Evolutionary conservation across 176 grass and related monocot species (phyloP).

Genomic region (Zea mays): DNA sequence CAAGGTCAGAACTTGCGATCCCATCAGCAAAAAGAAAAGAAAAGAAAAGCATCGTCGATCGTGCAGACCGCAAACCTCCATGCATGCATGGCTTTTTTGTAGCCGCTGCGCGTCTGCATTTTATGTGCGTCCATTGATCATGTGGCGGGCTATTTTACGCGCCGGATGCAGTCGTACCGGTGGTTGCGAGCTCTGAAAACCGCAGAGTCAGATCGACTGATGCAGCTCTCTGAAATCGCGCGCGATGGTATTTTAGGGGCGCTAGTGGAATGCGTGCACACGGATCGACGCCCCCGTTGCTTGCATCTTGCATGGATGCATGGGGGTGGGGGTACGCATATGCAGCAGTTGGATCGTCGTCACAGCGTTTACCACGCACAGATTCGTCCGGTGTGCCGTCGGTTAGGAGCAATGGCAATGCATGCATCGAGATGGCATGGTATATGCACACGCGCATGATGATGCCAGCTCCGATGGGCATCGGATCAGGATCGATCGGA

Average conservation of each 20-base stretch:
- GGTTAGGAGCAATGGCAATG: not conserved
- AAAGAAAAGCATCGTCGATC: not conserved
- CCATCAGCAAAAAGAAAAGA: not conserved
- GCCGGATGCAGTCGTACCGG: not conserved
- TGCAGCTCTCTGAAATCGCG: conserved; percentile 32
- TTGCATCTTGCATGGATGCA: not conserved
- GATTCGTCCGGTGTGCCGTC: too few relatives aligned
- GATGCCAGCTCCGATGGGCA: conserved; percentile 25
- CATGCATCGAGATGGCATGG: not conserved
- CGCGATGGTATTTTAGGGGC: conserved; percentile 5
- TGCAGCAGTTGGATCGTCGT: not conserved
- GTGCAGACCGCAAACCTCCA: not conserved
- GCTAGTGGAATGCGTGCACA: not conserved
- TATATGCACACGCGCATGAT: not conserved
- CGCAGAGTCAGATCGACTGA: conserved; percentile 17
- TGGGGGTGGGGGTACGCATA: too few relatives aligned
- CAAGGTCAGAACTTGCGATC: not conserved
- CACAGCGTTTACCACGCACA: too few relatives aligned
- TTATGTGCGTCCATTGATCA: conserved; percentile 21
- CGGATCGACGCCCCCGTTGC: not conserved
- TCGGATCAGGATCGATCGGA: not conserved
- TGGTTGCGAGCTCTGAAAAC: conserved; percentile 3
- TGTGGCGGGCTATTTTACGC: conserved; percentile 13
- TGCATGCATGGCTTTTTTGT: not conserved
- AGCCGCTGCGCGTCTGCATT: not conserved